phyloP scores from a whole-genome alignment of 139 green algal species.

The Yamagishiella unicocca region DNA sequence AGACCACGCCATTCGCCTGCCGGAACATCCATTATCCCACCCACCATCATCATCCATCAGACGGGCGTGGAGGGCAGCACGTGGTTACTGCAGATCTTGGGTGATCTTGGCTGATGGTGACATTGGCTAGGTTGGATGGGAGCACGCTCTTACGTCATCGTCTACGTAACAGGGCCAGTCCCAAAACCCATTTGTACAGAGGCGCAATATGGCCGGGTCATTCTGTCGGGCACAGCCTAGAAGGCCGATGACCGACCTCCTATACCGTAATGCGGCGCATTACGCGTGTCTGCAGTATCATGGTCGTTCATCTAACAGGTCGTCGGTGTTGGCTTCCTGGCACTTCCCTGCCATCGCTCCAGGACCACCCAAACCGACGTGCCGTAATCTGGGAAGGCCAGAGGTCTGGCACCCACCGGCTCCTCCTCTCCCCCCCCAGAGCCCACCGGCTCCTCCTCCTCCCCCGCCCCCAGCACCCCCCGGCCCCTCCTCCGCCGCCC shows the following conservation, averaged over 20 bases:
- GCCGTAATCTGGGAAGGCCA: not conserved
- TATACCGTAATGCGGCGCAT: no score
- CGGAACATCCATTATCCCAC: not conserved
- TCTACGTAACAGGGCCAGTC: not conserved
- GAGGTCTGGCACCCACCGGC: not conserved
- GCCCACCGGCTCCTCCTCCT: not conserved
- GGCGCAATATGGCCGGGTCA: no score
- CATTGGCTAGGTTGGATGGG: no score
- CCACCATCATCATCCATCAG: not conserved
- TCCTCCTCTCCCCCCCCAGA: not conserved
- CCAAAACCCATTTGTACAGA: not conserved
- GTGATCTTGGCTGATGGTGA: not conserved
- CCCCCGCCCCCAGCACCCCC: not conserved
- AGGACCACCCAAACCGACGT: not conserved
- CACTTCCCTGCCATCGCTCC: no score
- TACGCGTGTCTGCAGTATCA: no score
- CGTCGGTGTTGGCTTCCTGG: no score
- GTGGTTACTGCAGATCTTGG: not conserved
- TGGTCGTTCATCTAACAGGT: no score
- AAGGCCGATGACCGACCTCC: no score
- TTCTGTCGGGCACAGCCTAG: no score
- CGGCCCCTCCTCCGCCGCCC: not conserved
- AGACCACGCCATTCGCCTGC: constrained; percentile 13
- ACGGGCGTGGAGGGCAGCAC: not conserved
- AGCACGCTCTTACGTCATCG: not conserved